phyloP scores from a whole-genome alignment of 2,329 filamentous ascomycete species.

The Penicillium sp. region DNA sequence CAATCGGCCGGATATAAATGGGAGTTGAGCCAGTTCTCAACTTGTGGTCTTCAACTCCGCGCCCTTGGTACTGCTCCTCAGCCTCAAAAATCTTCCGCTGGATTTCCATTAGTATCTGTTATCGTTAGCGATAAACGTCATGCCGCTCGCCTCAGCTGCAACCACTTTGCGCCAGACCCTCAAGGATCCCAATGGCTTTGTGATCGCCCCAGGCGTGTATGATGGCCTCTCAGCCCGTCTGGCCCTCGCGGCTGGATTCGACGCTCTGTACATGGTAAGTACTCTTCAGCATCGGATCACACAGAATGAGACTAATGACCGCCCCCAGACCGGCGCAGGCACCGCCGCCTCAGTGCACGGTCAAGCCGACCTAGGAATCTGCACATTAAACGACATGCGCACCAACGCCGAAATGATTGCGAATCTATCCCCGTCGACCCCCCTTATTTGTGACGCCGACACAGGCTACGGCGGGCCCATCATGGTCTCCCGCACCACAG shows the following conservation, averaged over 20 bases:
- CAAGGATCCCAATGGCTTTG: slow-evolving; percentile 36
- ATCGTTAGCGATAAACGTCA: slow-evolving; percentile 12
- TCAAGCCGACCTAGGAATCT: slow-evolving; percentile 51
- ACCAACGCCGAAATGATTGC: slow-evolving; percentile 55
- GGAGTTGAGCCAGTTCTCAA: neutral
- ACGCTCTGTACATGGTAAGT: slow-evolving; percentile 52
- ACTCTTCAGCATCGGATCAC: neutral
- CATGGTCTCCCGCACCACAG: slow-evolving; percentile 50
- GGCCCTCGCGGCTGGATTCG: slow-evolving; percentile 49
- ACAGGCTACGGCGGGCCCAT: slow-evolving; percentile 55
- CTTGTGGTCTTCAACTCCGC: neutral
- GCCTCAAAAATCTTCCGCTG: neutral
- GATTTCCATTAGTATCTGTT: neutral
- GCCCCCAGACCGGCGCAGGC: slow-evolving; percentile 49
- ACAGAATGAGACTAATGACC: neutral
- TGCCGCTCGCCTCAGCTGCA: slow-evolving; percentile 28
- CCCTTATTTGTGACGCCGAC: slow-evolving; percentile 55
- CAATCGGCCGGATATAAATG: neutral
- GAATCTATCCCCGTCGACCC: slow-evolving; percentile 48
- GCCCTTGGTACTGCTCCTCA: neutral
- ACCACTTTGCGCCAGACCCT: slow-evolving; percentile 35
- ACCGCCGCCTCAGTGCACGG: slow-evolving; percentile 50
- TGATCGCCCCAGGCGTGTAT: slow-evolving; percentile 51
- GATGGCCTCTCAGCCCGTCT: slow-evolving; percentile 52
- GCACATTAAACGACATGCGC: slow-evolving; percentile 53